A percentile compares a stretch with the other conserved stretches of the same genome.
phyloP scores from a whole-genome alignment of 2,329 filamentous ascomycete genomes.

The Cryoendolithus antarcticus region DNA sequence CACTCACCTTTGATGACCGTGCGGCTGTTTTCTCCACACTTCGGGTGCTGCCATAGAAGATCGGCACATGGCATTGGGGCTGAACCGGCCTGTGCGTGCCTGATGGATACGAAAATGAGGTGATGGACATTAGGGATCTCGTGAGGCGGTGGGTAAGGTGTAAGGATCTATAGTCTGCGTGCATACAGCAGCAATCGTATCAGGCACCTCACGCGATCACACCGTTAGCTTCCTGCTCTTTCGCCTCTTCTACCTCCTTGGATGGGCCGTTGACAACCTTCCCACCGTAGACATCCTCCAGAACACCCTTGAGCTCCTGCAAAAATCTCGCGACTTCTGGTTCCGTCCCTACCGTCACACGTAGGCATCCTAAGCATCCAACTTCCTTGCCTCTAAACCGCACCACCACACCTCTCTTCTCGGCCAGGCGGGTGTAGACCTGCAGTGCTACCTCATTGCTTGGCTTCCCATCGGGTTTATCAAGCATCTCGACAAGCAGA shows the following conservation, averaged over 20 bases:
- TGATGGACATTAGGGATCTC: too few relatives aligned
- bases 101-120: too few relatives aligned
- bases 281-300: conserved; percentile 37
- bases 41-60: too few relatives aligned
- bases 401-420: conserved; percentile 80
- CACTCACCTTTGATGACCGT: too few relatives aligned
- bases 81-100: too few relatives aligned
- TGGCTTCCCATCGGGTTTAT: conserved; percentile 54
- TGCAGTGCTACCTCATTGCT: conserved; percentile 67
- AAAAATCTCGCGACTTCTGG: conserved; percentile 72
- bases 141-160: too few relatives aligned
- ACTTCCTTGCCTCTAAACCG: conserved; percentile 86
- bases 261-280: conserved; percentile 16
- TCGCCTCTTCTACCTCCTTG: conserved; percentile 29
- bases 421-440: conserved; percentile 75
- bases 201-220: conserved; percentile 31
- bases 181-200: too few relatives aligned
- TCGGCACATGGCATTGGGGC: too few relatives aligned
- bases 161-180: too few relatives aligned
- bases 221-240: conserved; percentile 38
- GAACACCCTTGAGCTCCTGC: conserved; percentile 46
- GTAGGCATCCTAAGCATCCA: conserved; percentile 76
- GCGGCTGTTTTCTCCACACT: too few relatives aligned
- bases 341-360: conserved; percentile 87
- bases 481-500: conserved; percentile 75